Conservation (phyloP, 805 yeast genomes). For the Clavispora phyllophila region DNA sequence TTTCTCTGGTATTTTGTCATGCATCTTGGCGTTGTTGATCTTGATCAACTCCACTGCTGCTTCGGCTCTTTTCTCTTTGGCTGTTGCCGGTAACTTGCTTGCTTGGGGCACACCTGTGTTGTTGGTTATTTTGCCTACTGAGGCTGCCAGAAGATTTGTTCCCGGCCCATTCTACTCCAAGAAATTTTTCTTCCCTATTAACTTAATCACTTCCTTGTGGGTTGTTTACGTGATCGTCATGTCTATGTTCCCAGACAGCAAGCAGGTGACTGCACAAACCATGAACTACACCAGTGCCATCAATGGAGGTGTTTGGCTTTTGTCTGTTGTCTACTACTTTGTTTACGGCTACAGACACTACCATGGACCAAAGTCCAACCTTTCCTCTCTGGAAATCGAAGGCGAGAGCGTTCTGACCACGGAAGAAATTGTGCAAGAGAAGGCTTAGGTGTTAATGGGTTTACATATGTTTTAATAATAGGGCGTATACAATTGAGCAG, state of each 20-base stretch:
- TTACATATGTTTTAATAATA: not conserved
- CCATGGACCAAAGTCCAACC: conserved; percentile 42
- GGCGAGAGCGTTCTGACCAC: not conserved
- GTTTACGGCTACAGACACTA: conserved; percentile 49
- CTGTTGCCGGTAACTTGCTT: conserved; percentile 8
- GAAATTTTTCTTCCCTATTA: conserved; percentile 34
- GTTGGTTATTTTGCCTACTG: conserved; percentile 41
- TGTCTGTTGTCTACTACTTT: conserved; percentile 47
- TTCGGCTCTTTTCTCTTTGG: conserved; percentile 8
- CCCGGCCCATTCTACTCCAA: conserved; percentile 72
- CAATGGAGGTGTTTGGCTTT: conserved; percentile 56
- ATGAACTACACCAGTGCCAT: conserved; percentile 71
- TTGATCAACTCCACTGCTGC: conserved; percentile 6
- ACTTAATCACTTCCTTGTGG: conserved; percentile 44
- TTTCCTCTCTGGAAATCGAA: not conserved
- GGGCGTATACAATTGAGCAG: too few relatives aligned
- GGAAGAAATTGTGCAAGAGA: not conserved
- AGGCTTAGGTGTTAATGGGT: not conserved
- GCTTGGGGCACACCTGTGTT: conserved; percentile 8
- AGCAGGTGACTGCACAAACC: conserved; percentile 33
- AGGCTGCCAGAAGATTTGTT: conserved; percentile 39
- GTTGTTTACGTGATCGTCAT: conserved; percentile 48
- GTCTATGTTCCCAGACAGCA: conserved; percentile 54
- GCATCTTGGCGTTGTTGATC: conserved; percentile 8
- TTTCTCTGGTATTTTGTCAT: conserved; percentile 4